Conservation (phyloP, 805 yeast species). For the Cyberlindnera veronae region DNA sequence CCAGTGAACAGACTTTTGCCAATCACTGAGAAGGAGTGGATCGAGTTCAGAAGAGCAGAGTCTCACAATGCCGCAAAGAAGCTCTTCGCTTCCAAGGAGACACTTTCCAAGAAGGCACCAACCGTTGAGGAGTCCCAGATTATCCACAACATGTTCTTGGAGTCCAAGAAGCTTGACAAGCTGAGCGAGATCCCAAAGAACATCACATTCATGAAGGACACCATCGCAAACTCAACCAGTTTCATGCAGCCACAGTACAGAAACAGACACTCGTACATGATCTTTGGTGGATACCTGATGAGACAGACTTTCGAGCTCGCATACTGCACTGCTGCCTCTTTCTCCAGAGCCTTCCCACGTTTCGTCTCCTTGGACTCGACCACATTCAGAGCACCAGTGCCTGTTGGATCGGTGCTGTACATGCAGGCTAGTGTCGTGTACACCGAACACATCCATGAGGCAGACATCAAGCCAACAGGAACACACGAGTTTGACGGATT, state of each 20-base stretch:
- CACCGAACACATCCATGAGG: conserved; percentile 70
- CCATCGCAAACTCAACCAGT: conserved; percentile 68
- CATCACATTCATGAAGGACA: conserved; percentile 65
- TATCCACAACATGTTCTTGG: conserved; percentile 75
- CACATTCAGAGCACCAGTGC: conserved; percentile 91
- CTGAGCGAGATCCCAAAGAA: conserved; percentile 42
- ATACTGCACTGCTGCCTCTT: conserved; percentile 88
- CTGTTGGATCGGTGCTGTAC: conserved; percentile 86
- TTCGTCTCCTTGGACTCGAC: conserved; percentile 89
- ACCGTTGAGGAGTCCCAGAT: conserved; percentile 70
- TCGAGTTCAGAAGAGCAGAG: conserved; percentile 84
- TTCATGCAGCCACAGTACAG: conserved; percentile 97
- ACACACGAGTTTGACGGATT: conserved; percentile 24
- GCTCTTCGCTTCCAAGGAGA: conserved; percentile 62
- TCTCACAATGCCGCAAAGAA: conserved; percentile 85
- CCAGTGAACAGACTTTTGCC: conserved; percentile 83
- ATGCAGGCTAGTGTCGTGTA: conserved; percentile 81
- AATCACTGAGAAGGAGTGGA: conserved; percentile 69
- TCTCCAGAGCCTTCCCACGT: conserved; percentile 80
- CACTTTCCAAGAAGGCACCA: conserved; percentile 63
- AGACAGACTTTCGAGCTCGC: conserved; percentile 93
- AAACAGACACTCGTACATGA: conserved; percentile 90
- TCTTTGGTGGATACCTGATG: conserved; percentile 91
- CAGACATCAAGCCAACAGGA: conserved; percentile 15
- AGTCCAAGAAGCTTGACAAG: conserved; percentile 37